Percentiles rank a stretch among this genome's conserved stretches.
Evolutionary conservation across 2,329 filamentous ascomycete species (phyloP).

Genomic region (Myrmaecium sp.): DNA sequence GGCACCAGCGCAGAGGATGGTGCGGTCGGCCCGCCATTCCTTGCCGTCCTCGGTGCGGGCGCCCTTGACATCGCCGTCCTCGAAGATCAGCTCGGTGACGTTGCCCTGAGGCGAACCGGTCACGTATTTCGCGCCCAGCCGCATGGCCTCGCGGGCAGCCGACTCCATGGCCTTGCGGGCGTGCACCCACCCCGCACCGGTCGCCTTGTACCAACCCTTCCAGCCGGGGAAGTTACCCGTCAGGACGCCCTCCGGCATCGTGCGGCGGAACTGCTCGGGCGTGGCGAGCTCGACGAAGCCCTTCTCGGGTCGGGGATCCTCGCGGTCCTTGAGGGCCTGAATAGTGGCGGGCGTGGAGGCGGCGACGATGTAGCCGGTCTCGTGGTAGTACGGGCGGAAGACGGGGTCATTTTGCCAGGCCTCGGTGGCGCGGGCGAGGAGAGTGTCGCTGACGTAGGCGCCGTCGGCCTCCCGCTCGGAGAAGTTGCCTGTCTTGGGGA

Average conservation of each 20-base stretch:
- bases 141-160: conserved; percentile 27
- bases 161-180: conserved; percentile 32
- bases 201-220: conserved; percentile 31
- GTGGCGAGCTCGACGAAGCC: conserved; percentile 21
- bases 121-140: conserved; percentile 31
- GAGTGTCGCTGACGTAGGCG: conserved; percentile 1
- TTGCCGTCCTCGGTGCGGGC: conserved; percentile 26
- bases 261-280: conserved; percentile 29
- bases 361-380: conserved; percentile 30
- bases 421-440: conserved; percentile 13
- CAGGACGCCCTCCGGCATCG: conserved; percentile 35
- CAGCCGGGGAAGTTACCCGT: conserved; percentile 33
- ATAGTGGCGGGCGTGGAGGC: conserved; percentile 23
- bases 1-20: conserved; percentile 34
- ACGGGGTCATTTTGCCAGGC: conserved; percentile 27
- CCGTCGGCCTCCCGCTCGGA: conserved; percentile 2
- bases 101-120: conserved; percentile 23
- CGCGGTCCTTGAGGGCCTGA: conserved; percentile 19
- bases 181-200: conserved; percentile 36
- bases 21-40: conserved; percentile 24
- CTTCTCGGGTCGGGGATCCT: conserved; percentile 14
- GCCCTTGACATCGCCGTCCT: conserved; percentile 22
- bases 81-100: conserved; percentile 21
- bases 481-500: conserved; percentile 2
- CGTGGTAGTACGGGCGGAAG: conserved; percentile 27